Base-by-base conservation (phyloP, 2,329 filamentous ascomycete genomes). In the Golovinomyces cichoracearum region DNA sequence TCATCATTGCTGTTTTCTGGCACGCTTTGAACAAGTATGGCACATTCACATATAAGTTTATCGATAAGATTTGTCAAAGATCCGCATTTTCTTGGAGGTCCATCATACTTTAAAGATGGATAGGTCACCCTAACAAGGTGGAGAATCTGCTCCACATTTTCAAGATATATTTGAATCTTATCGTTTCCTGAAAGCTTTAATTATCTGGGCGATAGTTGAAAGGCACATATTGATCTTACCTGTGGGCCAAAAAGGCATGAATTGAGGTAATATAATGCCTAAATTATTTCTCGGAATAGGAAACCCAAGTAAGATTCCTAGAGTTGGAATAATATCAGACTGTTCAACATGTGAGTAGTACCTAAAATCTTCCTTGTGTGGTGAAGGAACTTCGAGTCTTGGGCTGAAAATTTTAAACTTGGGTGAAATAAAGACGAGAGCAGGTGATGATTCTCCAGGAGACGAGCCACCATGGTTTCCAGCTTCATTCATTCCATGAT, bases 401-500 rank as follows among this genome's bases (percentile, higher is more conserved):
- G 61, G 54, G 2, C 69, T 68, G 5, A 85, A 65, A 0, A 64
- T 60, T 57, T 72, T 74, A 40, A 93, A 68, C 58, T 84, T 90
- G 0, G 88, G 85, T 2, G 85, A 90, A 53, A 93, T 74, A 61
- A 98, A 95, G 19, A 94, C 73, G 9, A 98, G 66, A 15, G 90
- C 90, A 0, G 90, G 80, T 0, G 88, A 94, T 1, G 90, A 95
- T 66, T 98, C 90, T 40, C 90, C 88, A 1, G 84, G 74, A 0
- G 86, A 86, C 9, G 88, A 94, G 35, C 88, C 90, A 26, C 90
- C 90, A 61, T 98, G 90, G 56, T 95, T 95, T 2, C 90, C 90
- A 19, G 83, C 90, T 57, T 95, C 88, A 56, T 95, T 98, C 90
- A 98, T 98, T n/a, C 90, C 90, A 60, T 98, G 90, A 57, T 98